A percentile compares a stretch with the other conserved stretches of the same genome.
phyloP scores from a whole-genome alignment of 2,329 filamentous ascomycete genomes.

The Penicillium thymicola region DNA sequence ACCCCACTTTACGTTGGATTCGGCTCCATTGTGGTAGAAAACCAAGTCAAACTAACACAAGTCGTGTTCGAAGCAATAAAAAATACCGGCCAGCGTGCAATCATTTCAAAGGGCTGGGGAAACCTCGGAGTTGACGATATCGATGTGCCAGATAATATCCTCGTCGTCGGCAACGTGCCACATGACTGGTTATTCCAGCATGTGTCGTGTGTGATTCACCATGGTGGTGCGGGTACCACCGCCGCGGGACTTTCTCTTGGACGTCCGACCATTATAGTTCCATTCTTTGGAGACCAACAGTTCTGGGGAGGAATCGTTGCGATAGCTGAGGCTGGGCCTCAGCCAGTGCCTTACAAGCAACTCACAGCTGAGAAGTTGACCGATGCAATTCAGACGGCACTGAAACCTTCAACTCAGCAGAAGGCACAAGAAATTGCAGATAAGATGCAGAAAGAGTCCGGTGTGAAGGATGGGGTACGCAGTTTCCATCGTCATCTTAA shows the following conservation, averaged over 20 bases:
- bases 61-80: conserved; percentile 70
- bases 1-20: conserved; percentile 81
- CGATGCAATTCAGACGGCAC: conserved; percentile 59
- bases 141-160: conserved; percentile 69
- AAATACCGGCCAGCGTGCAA: conserved; percentile 66
- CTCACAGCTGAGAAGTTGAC: conserved; percentile 65
- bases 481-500: conserved; percentile 71
- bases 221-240: conserved; percentile 84
- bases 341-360: conserved; percentile 66
- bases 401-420: conserved; percentile 58
- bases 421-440: conserved; percentile 58
- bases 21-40: conserved; percentile 76
- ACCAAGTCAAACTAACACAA: conserved; percentile 67
- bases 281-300: conserved; percentile 82
- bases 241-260: conserved; percentile 80
- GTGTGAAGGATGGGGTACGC: conserved; percentile 60
- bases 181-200: conserved; percentile 87
- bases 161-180: conserved; percentile 79
- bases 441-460: conserved; percentile 64
- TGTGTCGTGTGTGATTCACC: conserved; percentile 79
- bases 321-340: conserved; percentile 67
- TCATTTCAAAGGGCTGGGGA: conserved; percentile 87
- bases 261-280: conserved; percentile 76
- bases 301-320: conserved; percentile 80
- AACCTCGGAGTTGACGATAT: conserved; percentile 71